Evolutionary conservation across 2,329 filamentous ascomycete species (phyloP).

Genomic region (Shiraia bambusicola): DNA sequence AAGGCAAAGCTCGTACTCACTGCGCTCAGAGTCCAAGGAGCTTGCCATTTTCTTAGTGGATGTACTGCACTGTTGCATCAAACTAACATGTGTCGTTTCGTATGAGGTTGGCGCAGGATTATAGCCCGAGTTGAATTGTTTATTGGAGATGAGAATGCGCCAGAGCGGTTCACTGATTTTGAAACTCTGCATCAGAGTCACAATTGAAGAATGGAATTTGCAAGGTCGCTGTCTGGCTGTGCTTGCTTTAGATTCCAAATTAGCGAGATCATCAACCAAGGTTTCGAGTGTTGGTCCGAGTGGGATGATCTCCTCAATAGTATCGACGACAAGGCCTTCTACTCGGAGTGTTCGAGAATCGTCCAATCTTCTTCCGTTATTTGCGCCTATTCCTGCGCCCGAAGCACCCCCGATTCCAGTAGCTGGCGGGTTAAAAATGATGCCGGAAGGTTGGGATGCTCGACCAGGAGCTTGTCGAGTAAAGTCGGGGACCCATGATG

Average conservation of each 20-base stretch:
- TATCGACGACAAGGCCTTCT: conserved; percentile 1
- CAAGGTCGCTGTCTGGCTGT: background rate
- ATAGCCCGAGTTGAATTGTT: background rate
- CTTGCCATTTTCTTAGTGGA: background rate
- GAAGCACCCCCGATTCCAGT: background rate
- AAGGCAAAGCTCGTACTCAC: background rate
- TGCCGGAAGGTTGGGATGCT: background rate
- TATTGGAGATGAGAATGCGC: conserved; percentile 3
- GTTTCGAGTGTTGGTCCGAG: conserved; percentile 1
- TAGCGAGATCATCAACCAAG: background rate
- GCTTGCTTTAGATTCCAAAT: background rate
- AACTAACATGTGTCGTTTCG: background rate
- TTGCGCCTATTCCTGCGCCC: background rate
- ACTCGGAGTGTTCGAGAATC: background rate
- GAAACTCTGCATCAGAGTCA: conserved; percentile 1
- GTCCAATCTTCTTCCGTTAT: background rate
- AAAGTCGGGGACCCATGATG: conserved; percentile 4
- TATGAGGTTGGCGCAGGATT: conserved; percentile 1
- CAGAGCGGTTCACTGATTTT: conserved; percentile 1
- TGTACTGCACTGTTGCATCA: background rate
- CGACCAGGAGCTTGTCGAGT: background rate
- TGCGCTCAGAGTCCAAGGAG: background rate
- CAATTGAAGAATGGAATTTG: background rate
- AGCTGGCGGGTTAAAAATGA: background rate
- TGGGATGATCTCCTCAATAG: background rate